Evolutionary conservation across 1,139 yeast genomes (phyloP).

Genomic region (Kodamaea suecica): DNA sequence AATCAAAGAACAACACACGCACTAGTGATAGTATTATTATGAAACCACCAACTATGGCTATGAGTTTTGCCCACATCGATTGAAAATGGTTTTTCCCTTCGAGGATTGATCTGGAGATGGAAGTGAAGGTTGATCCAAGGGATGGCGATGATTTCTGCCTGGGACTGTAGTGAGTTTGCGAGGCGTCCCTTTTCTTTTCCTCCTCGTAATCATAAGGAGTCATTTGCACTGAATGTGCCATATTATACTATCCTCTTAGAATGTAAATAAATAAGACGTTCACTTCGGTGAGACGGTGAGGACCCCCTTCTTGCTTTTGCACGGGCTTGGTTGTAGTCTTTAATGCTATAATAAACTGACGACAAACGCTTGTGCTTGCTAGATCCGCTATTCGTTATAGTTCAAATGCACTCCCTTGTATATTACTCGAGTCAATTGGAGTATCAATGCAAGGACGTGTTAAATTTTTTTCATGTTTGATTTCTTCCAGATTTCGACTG

Average conservation of each 20-base stretch:
- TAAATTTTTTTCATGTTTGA: background rate
- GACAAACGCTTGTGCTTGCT: no score
- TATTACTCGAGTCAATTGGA: no score
- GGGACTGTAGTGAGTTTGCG: background rate
- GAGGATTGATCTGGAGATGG: background rate
- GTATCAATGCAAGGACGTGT: no score
- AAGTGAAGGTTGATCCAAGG: background rate
- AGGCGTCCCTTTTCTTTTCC: conserved; percentile 4
- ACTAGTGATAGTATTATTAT: conserved; percentile 8
- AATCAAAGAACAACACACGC: conserved; percentile 1
- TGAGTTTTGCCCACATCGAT: conserved; percentile 4
- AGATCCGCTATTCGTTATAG: no score
- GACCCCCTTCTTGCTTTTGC: background rate
- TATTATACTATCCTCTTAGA: no score
- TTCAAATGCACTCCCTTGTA: no score
- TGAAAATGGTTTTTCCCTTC: background rate
- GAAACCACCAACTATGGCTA: conserved; percentile 5
- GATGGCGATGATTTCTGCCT: background rate
- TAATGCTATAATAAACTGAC: no score
- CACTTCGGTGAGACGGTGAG: no score
- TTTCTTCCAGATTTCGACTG: background rate
- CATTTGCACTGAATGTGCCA: conserved; percentile 13
- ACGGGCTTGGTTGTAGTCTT: no score
- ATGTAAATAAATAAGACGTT: no score
- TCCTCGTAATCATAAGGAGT: conserved; percentile 18